Evolutionary conservation across 140 eudicot species (phyloP).

Genomic region (Anethum foeniculum): DNA sequence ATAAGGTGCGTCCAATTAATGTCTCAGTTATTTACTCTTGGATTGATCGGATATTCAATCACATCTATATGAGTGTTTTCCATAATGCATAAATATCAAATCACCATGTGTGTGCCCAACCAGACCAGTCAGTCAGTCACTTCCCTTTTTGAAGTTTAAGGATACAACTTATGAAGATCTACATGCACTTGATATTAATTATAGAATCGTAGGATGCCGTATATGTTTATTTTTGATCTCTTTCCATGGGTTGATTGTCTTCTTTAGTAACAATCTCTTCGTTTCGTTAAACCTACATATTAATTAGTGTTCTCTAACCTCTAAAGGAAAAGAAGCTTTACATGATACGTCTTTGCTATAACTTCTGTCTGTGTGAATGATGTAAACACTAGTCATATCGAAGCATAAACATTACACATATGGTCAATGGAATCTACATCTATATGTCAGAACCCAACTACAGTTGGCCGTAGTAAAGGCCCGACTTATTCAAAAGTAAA

Average conservation of each 20-base stretch:
- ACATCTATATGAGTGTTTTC: not conserved
- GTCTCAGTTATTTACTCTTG: not conserved
- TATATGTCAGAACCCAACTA: not conserved
- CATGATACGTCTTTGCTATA: no score
- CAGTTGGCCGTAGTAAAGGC: not conserved
- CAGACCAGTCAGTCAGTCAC: not conserved
- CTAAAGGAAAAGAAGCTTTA: no score
- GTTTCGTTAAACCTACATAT: not conserved
- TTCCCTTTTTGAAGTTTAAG: not conserved
- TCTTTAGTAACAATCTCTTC: not conserved
- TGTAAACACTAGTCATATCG: not conserved
- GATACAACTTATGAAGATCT: not conserved
- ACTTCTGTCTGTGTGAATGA: not conserved
- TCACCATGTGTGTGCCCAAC: not conserved
- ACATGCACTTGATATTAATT: not conserved
- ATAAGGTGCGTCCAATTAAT: constrained; percentile 35
- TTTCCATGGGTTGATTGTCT: not conserved
- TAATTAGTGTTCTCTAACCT: not conserved
- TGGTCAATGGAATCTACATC: not conserved
- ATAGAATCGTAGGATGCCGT: not conserved
- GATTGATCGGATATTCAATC: not conserved
- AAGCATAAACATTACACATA: not conserved
- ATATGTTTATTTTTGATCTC: not conserved
- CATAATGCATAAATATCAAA: not conserved
- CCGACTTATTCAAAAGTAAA: not conserved